Percentiles rank a stretch among this genome's conserved stretches.
These are phyloP conservation scores for Sequoia sempervirens DNA, from an alignment of 75 land plant genomes.

Conservation along the genomic window DNA sequence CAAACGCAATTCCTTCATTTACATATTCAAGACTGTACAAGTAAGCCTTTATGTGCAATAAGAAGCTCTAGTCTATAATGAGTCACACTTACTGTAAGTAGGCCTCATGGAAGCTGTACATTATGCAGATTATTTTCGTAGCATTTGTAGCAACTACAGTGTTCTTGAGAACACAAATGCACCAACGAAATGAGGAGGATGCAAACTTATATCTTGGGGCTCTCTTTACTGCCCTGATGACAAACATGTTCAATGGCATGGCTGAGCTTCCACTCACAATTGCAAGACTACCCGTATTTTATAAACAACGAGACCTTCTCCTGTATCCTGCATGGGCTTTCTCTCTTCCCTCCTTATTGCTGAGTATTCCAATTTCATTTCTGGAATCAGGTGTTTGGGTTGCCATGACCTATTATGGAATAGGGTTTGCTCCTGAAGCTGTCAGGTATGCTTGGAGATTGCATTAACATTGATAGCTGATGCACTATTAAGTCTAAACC, in stretches of 20 bases:
- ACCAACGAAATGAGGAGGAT: no score
- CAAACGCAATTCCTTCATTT: no score
- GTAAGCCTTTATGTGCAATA: slow-evolving; percentile 9
- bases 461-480: not conserved
- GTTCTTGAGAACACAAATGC: no score
- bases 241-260: slow-evolving; percentile 50
- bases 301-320: not conserved
- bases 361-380: not conserved
- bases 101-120: slow-evolving; percentile 40
- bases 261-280: slow-evolving; percentile 19
- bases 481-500: no score
- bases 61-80: not conserved
- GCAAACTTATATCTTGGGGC: no score
- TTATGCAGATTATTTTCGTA: not conserved
- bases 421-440: no score
- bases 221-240: slow-evolving; percentile 31
- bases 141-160: no score
- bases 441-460: no score
- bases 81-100: not conserved
- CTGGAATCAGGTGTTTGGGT: no score
- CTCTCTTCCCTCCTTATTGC: slow-evolving; percentile 34
- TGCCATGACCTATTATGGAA: no score
- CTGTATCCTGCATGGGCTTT: slow-evolving; percentile 64
- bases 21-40: slow-evolving; percentile 25
- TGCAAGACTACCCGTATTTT: no score